Evolutionary conservation across 768 basidiomycete genomes (phyloP).

Genomic region (Mycena sanguinolenta): DNA sequence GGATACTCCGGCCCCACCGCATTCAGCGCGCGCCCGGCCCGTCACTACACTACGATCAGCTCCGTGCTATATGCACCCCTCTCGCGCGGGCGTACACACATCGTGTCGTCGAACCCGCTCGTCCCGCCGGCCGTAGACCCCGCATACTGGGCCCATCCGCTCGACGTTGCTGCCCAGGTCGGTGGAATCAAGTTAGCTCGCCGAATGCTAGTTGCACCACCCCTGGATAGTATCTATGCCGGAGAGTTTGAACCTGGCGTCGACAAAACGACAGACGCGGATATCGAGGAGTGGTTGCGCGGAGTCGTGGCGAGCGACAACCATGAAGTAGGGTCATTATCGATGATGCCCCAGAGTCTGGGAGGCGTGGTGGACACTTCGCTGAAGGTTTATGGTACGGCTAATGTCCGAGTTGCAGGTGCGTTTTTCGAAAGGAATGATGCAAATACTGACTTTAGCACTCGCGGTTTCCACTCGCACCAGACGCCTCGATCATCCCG

Average conservation of each 20-base stretch:
- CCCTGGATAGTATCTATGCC: conserved; percentile 46
- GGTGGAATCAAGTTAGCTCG: conserved; percentile 49
- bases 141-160: conserved; percentile 54
- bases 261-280: conserved; percentile 36
- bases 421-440: neutral
- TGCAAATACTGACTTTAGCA: neutral
- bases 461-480: neutral
- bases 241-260: conserved; percentile 50
- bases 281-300: conserved; percentile 44
- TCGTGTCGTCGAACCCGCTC: conserved; percentile 57
- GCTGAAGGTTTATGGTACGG: conserved; percentile 52
- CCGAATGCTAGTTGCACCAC: conserved; percentile 45
- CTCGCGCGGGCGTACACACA: conserved; percentile 62
- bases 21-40: conserved; percentile 39
- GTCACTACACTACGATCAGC: conserved; percentile 49
- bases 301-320: conserved; percentile 46
- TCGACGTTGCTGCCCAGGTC: conserved; percentile 49
- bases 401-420: conserved; percentile 53
- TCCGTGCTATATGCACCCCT: conserved; percentile 52
- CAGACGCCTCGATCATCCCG: conserved; percentile 51
- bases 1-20: conserved; percentile 49
- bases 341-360: conserved; percentile 55
- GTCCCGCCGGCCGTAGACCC: conserved; percentile 63
- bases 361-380: conserved; percentile 55
- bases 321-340: conserved; percentile 52